These are phyloP conservation scores for Pythium dissotocum DNA, from an alignment of 352 stramenopile genomes.

Conservation along the genomic window DNA sequence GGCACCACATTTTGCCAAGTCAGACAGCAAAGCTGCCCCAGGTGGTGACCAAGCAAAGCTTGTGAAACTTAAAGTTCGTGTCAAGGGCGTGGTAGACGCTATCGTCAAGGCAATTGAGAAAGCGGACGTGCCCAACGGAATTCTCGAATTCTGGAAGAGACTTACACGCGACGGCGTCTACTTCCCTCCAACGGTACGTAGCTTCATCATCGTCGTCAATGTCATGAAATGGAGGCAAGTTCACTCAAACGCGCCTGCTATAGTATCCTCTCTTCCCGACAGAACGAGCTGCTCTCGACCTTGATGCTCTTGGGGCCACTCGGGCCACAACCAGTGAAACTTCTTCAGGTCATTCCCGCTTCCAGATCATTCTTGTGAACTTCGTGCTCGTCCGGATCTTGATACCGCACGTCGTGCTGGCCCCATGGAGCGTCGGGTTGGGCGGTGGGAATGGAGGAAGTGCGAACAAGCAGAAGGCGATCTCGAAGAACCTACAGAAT, in stretches of 20 bases:
- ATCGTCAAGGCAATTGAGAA: slow-evolving; percentile 53
- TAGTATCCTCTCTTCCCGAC: slow-evolving; percentile 59
- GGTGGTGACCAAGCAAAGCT: slow-evolving; percentile 24
- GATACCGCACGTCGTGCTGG: slow-evolving; percentile 57
- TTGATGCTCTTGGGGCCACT: slow-evolving; percentile 57
- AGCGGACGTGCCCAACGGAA: slow-evolving; percentile 47
- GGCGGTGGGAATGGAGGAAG: slow-evolving; percentile 5
- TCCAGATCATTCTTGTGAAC: slow-evolving; percentile 61
- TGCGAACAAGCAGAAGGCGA: neutral
- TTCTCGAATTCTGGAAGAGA: slow-evolving; percentile 59
- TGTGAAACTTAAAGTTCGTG: slow-evolving; percentile 61
- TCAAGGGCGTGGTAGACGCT: slow-evolving; percentile 54
- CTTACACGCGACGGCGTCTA: slow-evolving; percentile 64
- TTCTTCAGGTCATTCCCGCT: slow-evolving; percentile 29
- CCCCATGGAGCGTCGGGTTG: slow-evolving; percentile 50
- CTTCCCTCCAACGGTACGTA: slow-evolving; percentile 53
- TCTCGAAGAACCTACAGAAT: slow-evolving; percentile 41
- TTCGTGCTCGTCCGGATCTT: slow-evolving; percentile 64
- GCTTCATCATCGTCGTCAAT: neutral
- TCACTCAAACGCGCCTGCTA: neutral
- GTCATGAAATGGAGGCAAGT: neutral
- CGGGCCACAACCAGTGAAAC: slow-evolving; percentile 32
- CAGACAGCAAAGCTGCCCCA: neutral
- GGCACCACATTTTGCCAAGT: neutral
- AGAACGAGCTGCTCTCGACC: slow-evolving; percentile 49